phyloP scores from a whole-genome alignment of 2,329 filamentous ascomycete species.

The Furcasterigmium furcatum region DNA sequence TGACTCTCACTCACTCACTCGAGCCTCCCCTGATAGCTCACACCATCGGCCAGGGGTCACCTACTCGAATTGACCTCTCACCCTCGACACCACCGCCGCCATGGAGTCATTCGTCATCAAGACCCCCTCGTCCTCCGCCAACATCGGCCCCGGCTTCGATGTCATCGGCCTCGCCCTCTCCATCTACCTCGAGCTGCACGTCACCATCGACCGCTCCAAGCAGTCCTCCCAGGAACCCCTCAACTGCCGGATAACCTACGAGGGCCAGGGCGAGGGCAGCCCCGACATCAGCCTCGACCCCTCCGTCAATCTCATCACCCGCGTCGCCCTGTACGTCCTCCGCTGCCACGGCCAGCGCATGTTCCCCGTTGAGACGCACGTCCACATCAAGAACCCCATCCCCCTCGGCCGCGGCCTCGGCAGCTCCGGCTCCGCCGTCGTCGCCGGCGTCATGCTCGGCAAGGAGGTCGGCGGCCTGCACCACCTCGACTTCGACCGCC shows the following conservation, averaged over 20 bases:
- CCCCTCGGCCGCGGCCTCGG: constrained; percentile 88
- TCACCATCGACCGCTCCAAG: constrained; percentile 66
- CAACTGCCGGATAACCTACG: constrained; percentile 89
- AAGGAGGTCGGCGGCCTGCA: constrained; percentile 81
- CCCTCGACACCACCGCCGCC: not conserved
- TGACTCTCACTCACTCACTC: no score
- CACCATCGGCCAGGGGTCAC: no score
- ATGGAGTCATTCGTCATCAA: constrained; percentile 68
- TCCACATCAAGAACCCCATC: constrained; percentile 95
- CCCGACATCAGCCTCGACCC: constrained; percentile 79
- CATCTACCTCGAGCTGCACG: constrained; percentile 85
- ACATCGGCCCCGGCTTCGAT: constrained; percentile 97
- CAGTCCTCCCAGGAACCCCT: constrained; percentile 56
- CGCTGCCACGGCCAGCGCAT: constrained; percentile 83
- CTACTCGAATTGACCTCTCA: no score
- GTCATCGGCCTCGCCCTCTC: constrained; percentile 94
- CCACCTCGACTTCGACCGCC: constrained; percentile 63
- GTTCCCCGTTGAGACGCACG: constrained; percentile 83
- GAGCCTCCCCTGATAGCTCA: no score
- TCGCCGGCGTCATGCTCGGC: constrained; percentile 88
- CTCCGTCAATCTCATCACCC: constrained; percentile 87
- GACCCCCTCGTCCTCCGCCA: constrained; percentile 92
- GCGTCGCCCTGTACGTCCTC: constrained; percentile 90
- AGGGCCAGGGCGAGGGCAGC: constrained; percentile 71
- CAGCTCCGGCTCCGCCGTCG: constrained; percentile 93